These are phyloP conservation scores for Cladosporium sp. DNA, from an alignment of 2,329 filamentous ascomycete genomes.

Conservation along the genomic window DNA sequence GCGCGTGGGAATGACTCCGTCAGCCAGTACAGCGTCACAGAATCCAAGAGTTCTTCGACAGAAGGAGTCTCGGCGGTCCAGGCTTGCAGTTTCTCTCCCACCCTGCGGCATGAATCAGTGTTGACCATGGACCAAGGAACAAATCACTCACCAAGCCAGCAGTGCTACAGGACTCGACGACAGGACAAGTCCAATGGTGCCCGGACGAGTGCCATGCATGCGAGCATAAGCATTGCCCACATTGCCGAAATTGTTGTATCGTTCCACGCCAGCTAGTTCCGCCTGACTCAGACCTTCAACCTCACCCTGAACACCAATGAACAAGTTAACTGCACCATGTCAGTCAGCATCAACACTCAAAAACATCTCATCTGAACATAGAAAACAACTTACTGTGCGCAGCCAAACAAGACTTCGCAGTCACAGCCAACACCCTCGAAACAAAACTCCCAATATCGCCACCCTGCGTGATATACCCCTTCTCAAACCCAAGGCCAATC, in stretches of 20 bases:
- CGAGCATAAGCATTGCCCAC: conserved; percentile 53
- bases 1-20: conserved; percentile 43
- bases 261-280: conserved; percentile 30
- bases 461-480: conserved; percentile 58
- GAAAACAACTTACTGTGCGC: conserved; percentile 29
- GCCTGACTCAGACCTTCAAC: conserved; percentile 24
- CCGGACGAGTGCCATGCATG: conserved; percentile 57
- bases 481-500: conserved; percentile 54
- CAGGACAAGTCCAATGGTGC: conserved; percentile 59
- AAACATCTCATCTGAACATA: neutral
- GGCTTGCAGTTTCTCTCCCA: conserved; percentile 59
- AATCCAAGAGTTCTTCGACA: conserved; percentile 49
- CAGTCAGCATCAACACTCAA: neutral
- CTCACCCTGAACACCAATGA: conserved; percentile 25
- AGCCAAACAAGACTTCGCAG: conserved; percentile 52
- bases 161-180: conserved; percentile 57
- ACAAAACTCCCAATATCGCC: conserved; percentile 58
- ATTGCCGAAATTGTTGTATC: conserved; percentile 29
- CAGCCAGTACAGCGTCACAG: conserved; percentile 59
- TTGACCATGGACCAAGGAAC: too few species aligned
- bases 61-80: conserved; percentile 53
- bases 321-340: conserved; percentile 21
- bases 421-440: conserved; percentile 46
- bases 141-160: conserved; percentile 50
- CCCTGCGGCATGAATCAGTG: conserved; percentile 37